These are phyloP conservation scores for Lophiotrema nucula DNA, from an alignment of 495 filamentous ascomycete genomes.

Conservation along the genomic window DNA sequence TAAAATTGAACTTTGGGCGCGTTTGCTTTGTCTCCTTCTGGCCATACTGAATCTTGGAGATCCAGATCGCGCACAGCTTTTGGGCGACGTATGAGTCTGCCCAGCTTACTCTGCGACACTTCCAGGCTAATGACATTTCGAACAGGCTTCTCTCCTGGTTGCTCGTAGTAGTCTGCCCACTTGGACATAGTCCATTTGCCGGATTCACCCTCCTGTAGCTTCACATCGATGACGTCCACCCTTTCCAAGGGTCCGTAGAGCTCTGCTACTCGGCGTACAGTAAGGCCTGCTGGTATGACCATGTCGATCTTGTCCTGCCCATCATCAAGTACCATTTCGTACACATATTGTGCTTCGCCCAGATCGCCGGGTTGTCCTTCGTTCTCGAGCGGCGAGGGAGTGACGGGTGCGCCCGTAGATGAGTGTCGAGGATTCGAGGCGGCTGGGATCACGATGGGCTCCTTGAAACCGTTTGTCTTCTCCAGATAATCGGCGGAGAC, in stretches of 20 bases:
- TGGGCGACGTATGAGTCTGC: slow-evolving; percentile 64
- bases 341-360: slow-evolving; percentile 36
- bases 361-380: neutral
- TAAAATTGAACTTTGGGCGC: slow-evolving; percentile 68
- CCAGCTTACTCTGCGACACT: slow-evolving; percentile 66
- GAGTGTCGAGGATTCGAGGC: slow-evolving; percentile 55
- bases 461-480: slow-evolving; percentile 63
- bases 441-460: slow-evolving; percentile 71
- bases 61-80: slow-evolving; percentile 71
- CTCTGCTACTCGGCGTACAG: slow-evolving; percentile 64
- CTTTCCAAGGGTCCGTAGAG: slow-evolving; percentile 64
- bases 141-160: slow-evolving; percentile 58
- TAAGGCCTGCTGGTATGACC: slow-evolving; percentile 69
- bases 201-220: slow-evolving; percentile 67
- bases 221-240: slow-evolving; percentile 75
- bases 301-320: slow-evolving; percentile 70
- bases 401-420: neutral
- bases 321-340: slow-evolving; percentile 54
- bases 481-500: slow-evolving; percentile 68
- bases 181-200: slow-evolving; percentile 70
- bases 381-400: neutral
- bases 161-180: slow-evolving; percentile 77
- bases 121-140: slow-evolving; percentile 78
- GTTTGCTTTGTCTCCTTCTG: slow-evolving; percentile 58
- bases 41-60: slow-evolving; percentile 72